Conservation (phyloP, 805 yeast species). For the Saturnispora serradocipensis region DNA sequence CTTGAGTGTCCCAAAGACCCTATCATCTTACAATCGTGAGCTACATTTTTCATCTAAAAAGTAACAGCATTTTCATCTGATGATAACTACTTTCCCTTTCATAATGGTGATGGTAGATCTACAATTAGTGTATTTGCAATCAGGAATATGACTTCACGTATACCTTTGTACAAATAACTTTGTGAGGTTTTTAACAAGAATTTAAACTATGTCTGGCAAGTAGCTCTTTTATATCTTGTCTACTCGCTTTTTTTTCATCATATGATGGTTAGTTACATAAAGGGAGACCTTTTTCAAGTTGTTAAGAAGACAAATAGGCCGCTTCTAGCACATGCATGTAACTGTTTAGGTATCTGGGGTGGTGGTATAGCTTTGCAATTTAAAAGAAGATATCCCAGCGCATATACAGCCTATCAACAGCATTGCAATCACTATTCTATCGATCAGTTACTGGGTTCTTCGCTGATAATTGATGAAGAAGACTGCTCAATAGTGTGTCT, state of each 20-base stretch:
- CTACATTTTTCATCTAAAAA: too few species aligned
- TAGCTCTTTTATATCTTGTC: not conserved
- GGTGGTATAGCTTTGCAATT: constrained; percentile 70
- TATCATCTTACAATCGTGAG: too few species aligned
- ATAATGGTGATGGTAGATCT: too few species aligned
- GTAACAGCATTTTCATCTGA: too few species aligned
- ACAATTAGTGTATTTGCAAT: too few species aligned
- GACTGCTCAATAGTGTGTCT: constrained; percentile 53
- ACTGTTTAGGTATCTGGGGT: constrained; percentile 74
- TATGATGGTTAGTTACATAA: constrained; percentile 32
- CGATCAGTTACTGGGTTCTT: constrained; percentile 42
- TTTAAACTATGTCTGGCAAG: too few species aligned
- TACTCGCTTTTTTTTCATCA: constrained; percentile 2
- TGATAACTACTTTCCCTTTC: too few species aligned
- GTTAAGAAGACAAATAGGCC: constrained; percentile 18
- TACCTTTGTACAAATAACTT: too few species aligned
- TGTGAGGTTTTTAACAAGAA: too few species aligned
- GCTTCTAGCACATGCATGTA: constrained; percentile 69
- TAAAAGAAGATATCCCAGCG: constrained; percentile 42
- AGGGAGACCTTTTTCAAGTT: constrained; percentile 48
- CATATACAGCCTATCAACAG: constrained; percentile 40
- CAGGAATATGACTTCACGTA: too few species aligned
- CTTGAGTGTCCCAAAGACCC: too few species aligned
- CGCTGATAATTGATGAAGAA: constrained; percentile 32
- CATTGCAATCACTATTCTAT: constrained; percentile 31